Evolutionary conservation across 768 basidiomycete genomes (phyloP).

Genomic region (Russula foetens): DNA sequence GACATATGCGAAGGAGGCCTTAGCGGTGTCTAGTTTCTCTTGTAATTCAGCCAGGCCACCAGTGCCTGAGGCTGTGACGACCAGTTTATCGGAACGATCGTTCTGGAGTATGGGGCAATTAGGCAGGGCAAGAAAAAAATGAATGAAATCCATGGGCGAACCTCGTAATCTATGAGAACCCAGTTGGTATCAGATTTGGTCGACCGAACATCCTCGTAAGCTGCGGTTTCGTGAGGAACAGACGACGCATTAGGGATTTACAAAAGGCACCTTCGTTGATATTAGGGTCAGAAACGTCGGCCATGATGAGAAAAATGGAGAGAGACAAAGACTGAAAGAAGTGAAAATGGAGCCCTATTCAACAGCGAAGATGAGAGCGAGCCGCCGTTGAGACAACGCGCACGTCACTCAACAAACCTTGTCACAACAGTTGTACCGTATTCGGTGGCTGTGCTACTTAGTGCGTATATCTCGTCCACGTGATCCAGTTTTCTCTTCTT

Average conservation of each 20-base stretch:
- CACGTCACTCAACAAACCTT: neutral
- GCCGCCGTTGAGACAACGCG: neutral
- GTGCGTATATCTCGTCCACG: neutral
- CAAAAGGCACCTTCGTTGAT: slow-evolving; percentile 16
- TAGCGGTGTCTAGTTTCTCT: slow-evolving; percentile 58
- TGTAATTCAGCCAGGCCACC: slow-evolving; percentile 76
- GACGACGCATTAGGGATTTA: neutral
- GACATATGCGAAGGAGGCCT: slow-evolving; percentile 78
- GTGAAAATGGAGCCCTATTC: neutral
- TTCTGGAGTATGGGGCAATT: slow-evolving; percentile 30
- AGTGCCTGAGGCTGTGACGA: slow-evolving; percentile 68
- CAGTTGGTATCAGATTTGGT: slow-evolving; percentile 86
- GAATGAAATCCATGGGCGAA: slow-evolving; percentile 24
- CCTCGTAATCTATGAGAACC: slow-evolving; percentile 86
- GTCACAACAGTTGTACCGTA: neutral
- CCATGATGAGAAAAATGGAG: slow-evolving; percentile 7
- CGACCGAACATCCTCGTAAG: slow-evolving; percentile 79
- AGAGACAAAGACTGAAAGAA: neutral
- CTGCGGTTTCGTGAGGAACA: slow-evolving; percentile 31
- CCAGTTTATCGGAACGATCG: slow-evolving; percentile 75
- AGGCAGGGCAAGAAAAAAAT: neutral
- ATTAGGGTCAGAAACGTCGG: slow-evolving; percentile 19
- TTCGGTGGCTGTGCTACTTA: slow-evolving; percentile 13
- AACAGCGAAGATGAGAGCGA: slow-evolving; percentile 4
- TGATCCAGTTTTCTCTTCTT: neutral